Base-by-base conservation (phyloP, 106 monocot species). In the Dendrobium chrysotoxum region DNA sequence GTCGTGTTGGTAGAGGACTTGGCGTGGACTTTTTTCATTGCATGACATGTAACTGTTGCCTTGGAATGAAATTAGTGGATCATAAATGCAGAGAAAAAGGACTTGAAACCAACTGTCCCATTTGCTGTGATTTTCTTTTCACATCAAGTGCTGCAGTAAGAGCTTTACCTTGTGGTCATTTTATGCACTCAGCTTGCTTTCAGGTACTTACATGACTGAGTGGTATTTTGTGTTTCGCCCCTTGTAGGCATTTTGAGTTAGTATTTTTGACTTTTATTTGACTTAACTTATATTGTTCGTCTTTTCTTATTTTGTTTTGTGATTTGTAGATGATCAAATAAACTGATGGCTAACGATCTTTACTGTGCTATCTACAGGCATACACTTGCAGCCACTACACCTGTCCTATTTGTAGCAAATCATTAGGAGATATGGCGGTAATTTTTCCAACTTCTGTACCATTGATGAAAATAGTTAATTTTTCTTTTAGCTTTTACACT, bases 371-470 rank as follows among this genome's bases (percentile, higher is more conserved):
- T 81, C 25, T 70, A 35, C 67, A 99, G 99, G 99, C 95, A 54
- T 93, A 99, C 77, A 91, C 95, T 66, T 93, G 90, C 86, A 93
- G 93, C 82, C 99, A 95, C 30, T 99, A 95, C 80, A 95, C 93
- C 6, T 99, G 99, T 79, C 99, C 99, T 13, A 93, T 99, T 84
- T 99, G 99, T 47, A 87, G 93, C 87, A 99, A 99, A 86, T 95
- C 95, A n/a, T 87, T 99, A 84, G 99, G 99, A 81, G 95, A 99
- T 72, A 99, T 99, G 99, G 90, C 99, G 74, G 99, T 99, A 89
- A 87, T 84, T 58, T 72, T 61, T 15, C 28, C 40, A 61, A 46
- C 30, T 64, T 54, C 72, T 28, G 47, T 11, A 65, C 25, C 11
- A 26, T 11, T 23, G 64, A 23, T 65, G 64, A 65, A 65, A 65